Evolutionary conservation across 164 flowering plant species (phyloP).

Genomic region (Chimonanthus salicifolius): DNA sequence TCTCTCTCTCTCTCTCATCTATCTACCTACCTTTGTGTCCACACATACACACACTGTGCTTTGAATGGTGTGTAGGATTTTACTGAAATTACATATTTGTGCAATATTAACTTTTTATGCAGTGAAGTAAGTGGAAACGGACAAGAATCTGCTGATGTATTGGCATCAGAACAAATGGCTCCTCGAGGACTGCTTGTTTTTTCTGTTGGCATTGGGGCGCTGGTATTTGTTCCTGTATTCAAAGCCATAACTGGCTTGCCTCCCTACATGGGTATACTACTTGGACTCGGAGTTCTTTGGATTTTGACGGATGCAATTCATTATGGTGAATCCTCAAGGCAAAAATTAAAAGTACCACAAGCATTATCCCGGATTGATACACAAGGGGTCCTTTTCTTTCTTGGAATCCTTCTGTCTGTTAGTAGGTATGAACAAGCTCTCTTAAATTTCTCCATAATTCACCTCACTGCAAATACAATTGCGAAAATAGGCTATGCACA

Average conservation of each 20-base stretch:
- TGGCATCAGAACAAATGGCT: conserved; percentile 96
- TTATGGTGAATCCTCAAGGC: conserved; percentile 90
- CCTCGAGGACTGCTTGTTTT: conserved; percentile 94
- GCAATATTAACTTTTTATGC: conserved; percentile 14
- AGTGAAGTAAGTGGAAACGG: conserved; percentile 91
- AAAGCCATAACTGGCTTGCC: conserved; percentile 93
- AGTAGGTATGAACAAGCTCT: conserved; percentile 56
- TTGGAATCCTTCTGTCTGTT: conserved; percentile 90
- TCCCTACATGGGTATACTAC: conserved; percentile 90
- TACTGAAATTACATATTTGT: not conserved
- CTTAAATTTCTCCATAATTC: not conserved
- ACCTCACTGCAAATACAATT: not conserved
- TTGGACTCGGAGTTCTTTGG: conserved; percentile 98
- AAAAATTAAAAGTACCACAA: conserved; percentile 84
- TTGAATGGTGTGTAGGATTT: not conserved
- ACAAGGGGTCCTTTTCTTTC: conserved; percentile 95
- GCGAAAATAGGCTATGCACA: not conserved
- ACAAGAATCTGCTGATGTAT: conserved; percentile 49
- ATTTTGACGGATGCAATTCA: conserved; percentile 96
- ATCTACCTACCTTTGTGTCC: no score
- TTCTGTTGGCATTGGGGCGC: conserved; percentile 82
- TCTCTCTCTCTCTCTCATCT: no score
- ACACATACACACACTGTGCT: not conserved
- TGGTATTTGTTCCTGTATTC: conserved; percentile 93
- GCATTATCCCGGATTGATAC: conserved; percentile 96